Evolutionary conservation across 495 filamentous ascomycete genomes (phyloP), one percentile per base, ranked within the genome.

Genomic region (Amorphotheca resinae): DNA sequence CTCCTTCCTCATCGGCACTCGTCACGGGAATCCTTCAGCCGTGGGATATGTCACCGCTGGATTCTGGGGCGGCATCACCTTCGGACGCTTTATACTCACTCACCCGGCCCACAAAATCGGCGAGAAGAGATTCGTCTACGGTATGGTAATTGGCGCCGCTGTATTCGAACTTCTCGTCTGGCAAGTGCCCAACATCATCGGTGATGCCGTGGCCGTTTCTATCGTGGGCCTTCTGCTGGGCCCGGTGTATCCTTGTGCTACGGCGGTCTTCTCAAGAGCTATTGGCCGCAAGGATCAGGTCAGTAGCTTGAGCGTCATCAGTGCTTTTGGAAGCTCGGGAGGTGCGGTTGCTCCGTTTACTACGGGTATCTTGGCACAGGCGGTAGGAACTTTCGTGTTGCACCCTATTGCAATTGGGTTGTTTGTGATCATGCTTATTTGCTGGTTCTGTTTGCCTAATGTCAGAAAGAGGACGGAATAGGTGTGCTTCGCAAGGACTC

Each of bases 21-120:
- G 84, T 15, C 59, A 73, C 51, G 82, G 81, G 9, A 62, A 78
- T 44, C 80, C 80, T 2, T 61, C 68, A 6, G 62, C 65, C 2
- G 80, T 87, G 7, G 84, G 86, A 12, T 88, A 87, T 55, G 84
- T 89, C 2, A 87, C 82, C 16, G 67, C 82, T 0, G 85, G 84
- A 3, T 93, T 88, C 60, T 88, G 85, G 85, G 82, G 59, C 7
- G 83, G 84, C 33, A 82, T 93, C 44, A 85, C 80, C 2, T 53
- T 81, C 0, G 84, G 84, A 0, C 69, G 85, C 1, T 79, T 88
- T 56, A 45, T 75, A 2, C 67, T 91, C 28, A 72, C 73, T 9
- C 72, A 76, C 15, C 63, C 75, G 0, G 79, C 81, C 0, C 68
- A 74, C 42, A 64, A 62, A 6, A 47, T 87, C 15, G 84, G 82